A percentile compares a stretch with the other conserved stretches of the same genome.
These are phyloP conservation scores for Debaryomyces fabryi DNA, from an alignment of 1,139 yeast species.

Conservation along the genomic window DNA sequence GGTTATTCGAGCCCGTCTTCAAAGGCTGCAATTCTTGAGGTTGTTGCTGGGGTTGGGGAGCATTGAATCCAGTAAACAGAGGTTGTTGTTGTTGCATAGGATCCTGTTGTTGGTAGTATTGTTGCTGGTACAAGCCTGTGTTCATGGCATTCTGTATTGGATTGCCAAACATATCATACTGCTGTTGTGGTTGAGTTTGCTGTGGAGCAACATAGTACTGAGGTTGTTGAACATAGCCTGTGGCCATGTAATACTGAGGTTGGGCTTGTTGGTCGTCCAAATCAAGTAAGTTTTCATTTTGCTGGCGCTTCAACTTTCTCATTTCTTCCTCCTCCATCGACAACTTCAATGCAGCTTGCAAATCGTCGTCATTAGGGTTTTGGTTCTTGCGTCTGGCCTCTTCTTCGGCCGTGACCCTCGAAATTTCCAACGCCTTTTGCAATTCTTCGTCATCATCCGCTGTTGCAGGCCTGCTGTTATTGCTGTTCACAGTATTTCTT, in stretches of 20 bases:
- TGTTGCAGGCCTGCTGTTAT: slow-evolving; percentile 15
- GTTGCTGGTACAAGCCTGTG: slow-evolving; percentile 48
- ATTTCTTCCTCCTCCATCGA: slow-evolving; percentile 88
- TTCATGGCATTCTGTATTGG: slow-evolving; percentile 63
- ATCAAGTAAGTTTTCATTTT: slow-evolving; percentile 56
- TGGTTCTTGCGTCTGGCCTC: slow-evolving; percentile 43
- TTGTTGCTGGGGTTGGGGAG: slow-evolving; percentile 40
- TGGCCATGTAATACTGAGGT: slow-evolving; percentile 31
- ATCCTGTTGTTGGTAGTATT: slow-evolving; percentile 30
- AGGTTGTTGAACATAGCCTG: slow-evolving; percentile 38
- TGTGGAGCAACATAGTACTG: slow-evolving; percentile 29
- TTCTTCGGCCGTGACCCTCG: slow-evolving; percentile 81
- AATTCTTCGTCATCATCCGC: slow-evolving; percentile 78
- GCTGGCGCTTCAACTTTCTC: slow-evolving; percentile 53
- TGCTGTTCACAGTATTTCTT: slow-evolving; percentile 16
- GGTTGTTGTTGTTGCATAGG: slow-evolving; percentile 38
- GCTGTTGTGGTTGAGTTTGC: slow-evolving; percentile 29
- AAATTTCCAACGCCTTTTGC: slow-evolving; percentile 80
- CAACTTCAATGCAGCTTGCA: slow-evolving; percentile 79
- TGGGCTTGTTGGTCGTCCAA: slow-evolving; percentile 46
- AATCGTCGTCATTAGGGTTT: slow-evolving; percentile 60
- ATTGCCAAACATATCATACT: slow-evolving; percentile 77
- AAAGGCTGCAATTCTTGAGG: slow-evolving; percentile 55
- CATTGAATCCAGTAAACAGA: slow-evolving; percentile 36
- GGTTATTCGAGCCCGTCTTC: slow-evolving; percentile 86